These are phyloP conservation scores for Mortierella sp. DNA, from an alignment of 371 early-diverging fungal species.

Conservation along the genomic window DNA sequence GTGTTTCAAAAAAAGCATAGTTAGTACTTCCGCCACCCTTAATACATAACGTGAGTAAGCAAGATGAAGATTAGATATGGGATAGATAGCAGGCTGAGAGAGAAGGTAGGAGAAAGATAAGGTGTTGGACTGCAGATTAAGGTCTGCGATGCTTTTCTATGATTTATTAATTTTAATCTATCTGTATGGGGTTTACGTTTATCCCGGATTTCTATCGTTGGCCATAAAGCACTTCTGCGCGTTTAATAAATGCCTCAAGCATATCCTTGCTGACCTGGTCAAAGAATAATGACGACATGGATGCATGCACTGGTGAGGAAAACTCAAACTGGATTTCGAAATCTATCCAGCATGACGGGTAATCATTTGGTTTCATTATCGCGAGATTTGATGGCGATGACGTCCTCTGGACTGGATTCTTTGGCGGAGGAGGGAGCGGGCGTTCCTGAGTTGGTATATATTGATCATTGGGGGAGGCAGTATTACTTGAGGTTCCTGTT, in stretches of 20 bases:
- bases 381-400: constrained; percentile 43
- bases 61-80: too few relatives aligned
- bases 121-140: too few relatives aligned
- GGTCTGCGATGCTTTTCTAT: too few relatives aligned
- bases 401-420: constrained; percentile 14
- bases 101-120: too few relatives aligned
- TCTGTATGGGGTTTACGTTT: too few relatives aligned
- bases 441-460: neutral
- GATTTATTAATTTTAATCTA: too few relatives aligned
- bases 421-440: constrained; percentile 21
- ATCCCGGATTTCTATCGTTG: constrained; percentile 24
- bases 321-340: constrained; percentile 86
- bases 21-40: too few relatives aligned
- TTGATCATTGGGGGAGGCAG: neutral
- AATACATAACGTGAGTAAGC: too few relatives aligned
- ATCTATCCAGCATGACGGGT: constrained; percentile 74
- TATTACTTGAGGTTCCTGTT: too few relatives aligned
- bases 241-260: constrained; percentile 78
- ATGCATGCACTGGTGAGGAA: constrained; percentile 80
- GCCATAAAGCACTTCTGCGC: constrained; percentile 72
- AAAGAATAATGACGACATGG: constrained; percentile 80
- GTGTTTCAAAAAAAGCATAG: too few relatives aligned
- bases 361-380: constrained; percentile 57
- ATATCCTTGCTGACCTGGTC: constrained; percentile 81
- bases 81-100: too few relatives aligned